Evolutionary conservation across 108 stramenopile genomes (phyloP).

Genomic region (Pseudonitzschia multiseries): DNA sequence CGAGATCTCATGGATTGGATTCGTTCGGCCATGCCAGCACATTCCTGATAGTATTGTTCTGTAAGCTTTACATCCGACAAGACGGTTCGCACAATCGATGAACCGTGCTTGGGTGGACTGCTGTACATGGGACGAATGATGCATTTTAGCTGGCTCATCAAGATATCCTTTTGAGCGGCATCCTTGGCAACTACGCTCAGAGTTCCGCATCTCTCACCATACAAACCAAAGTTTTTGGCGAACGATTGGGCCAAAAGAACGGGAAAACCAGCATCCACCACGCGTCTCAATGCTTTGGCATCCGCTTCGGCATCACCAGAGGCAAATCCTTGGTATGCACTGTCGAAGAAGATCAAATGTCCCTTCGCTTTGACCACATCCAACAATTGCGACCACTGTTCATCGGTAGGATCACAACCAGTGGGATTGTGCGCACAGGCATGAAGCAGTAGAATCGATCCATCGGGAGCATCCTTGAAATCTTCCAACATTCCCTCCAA

Average conservation of each 20-base stretch:
- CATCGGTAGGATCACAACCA: slow-evolving; percentile 91
- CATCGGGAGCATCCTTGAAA: slow-evolving; percentile 77
- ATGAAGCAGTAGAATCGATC: slow-evolving; percentile 90
- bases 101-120: slow-evolving; percentile 94
- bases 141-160: slow-evolving; percentile 90
- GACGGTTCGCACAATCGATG: slow-evolving; percentile 90
- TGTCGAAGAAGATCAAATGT: slow-evolving; percentile 93
- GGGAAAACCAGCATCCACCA: slow-evolving; percentile 87
- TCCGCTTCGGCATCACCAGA: slow-evolving; percentile 94
- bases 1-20: slow-evolving; percentile 84
- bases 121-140: slow-evolving; percentile 97
- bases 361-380: slow-evolving; percentile 70
- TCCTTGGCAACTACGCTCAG: slow-evolving; percentile 84
- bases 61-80: slow-evolving; percentile 78
- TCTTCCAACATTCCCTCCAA: slow-evolving; percentile 87
- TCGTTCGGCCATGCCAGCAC: slow-evolving; percentile 91
- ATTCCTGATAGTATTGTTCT: slow-evolving; percentile 85
- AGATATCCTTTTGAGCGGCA: slow-evolving; percentile 77
- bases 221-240: slow-evolving; percentile 99
- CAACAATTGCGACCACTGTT: slow-evolving; percentile 89
- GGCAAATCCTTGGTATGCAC: slow-evolving; percentile 98
- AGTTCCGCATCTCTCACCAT: slow-evolving; percentile 96
- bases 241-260: slow-evolving; percentile 94
- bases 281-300: slow-evolving; percentile 87
- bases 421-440: slow-evolving; percentile 99